phyloP scores from a whole-genome alignment of 768 basidiomycete species.

The Lentinula edodes region DNA sequence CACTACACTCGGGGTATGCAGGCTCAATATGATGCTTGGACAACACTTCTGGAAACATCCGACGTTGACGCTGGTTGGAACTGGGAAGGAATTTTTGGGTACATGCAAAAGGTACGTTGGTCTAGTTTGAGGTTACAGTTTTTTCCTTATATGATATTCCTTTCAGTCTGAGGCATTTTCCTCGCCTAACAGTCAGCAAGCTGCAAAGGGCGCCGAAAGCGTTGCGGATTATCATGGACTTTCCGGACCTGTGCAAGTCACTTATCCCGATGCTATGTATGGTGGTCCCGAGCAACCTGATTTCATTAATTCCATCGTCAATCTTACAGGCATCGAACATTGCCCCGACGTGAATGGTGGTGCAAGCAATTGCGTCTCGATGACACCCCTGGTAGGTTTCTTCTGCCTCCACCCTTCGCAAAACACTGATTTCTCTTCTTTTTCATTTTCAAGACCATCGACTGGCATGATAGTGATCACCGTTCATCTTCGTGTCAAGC shows the following conservation, averaged over 20 bases:
- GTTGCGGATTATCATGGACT: slow-evolving; percentile 46
- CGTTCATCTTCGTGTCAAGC: slow-evolving; percentile 51
- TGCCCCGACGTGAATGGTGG: slow-evolving; percentile 51
- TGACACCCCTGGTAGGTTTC: slow-evolving; percentile 41
- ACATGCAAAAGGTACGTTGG: slow-evolving; percentile 40
- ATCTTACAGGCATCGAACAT: slow-evolving; percentile 42
- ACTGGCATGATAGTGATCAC: slow-evolving; percentile 43
- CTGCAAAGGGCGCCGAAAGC: slow-evolving; percentile 40
- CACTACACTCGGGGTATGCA: slow-evolving; percentile 25
- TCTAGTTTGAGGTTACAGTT: background rate
- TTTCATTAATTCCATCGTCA: slow-evolving; percentile 43
- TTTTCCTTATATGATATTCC: background rate
- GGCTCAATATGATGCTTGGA: slow-evolving; percentile 28
- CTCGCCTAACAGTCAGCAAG: slow-evolving; percentile 38
- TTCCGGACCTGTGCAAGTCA: slow-evolving; percentile 48
- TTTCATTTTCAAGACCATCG: slow-evolving; percentile 28
- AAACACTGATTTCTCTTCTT: background rate
- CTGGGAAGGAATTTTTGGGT: slow-evolving; percentile 35
- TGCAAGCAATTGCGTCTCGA: slow-evolving; percentile 48
- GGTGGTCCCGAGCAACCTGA: slow-evolving; percentile 47
- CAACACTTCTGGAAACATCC: slow-evolving; percentile 21
- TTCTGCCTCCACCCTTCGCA: background rate
- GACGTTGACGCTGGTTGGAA: slow-evolving; percentile 42
- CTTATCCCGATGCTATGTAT: slow-evolving; percentile 47
- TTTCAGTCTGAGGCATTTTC: slow-evolving; percentile 41